Evolutionary conservation across 805 yeast genomes (phyloP), one percentile per base, ranked within the genome.

Genomic region (Aciculoconidium aculeatum): DNA sequence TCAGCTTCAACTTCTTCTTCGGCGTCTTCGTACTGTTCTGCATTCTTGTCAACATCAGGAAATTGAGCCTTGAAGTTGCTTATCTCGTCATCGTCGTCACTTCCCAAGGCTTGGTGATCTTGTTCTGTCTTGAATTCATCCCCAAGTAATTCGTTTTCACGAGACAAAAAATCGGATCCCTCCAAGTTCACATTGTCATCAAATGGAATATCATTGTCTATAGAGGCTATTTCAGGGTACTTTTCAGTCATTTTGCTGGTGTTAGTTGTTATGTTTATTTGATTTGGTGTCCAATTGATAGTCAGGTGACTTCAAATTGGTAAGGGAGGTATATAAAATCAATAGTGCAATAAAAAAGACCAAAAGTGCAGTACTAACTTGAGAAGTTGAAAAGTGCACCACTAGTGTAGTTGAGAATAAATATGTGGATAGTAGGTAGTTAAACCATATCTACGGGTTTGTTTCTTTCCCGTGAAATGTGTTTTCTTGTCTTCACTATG

Each of bases 121-220:
- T 70, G 70, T 21, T 70, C 84, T 6, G 84, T 76, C 37, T 72
- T 66, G 59, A 80, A 80, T 52, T 79, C 84, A 42, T 77, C 81
- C 8, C 88, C 88, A 10, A 80, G 50, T 9, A 75, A 56, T 40
- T 77, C 81, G 46, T 72, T 72, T 51, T 80, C 88, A 53, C 88
- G 71, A 17, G 78, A 59, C 28, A 80, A 61, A 49, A 80, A 80
- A 52, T 79, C 85, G 6, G 70, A 60, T 27, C 53, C 67, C 11
- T 55, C 70, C 14, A 49, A 53, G 15, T 51, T 61, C 9, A 53
- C 61, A 17, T 48, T 54, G 26, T 51, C 55, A 18, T 42, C 49
- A 20, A 57, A 58, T 5, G 51, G 51, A 15, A 49, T 30, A 27
- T 47, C 53, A 22, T 44, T 42, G 32, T 45, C 55, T 36, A 49